These are phyloP conservation scores for Sistotremastrum niveocremeum DNA, from an alignment of 768 basidiomycete genomes.

Conservation along the genomic window DNA sequence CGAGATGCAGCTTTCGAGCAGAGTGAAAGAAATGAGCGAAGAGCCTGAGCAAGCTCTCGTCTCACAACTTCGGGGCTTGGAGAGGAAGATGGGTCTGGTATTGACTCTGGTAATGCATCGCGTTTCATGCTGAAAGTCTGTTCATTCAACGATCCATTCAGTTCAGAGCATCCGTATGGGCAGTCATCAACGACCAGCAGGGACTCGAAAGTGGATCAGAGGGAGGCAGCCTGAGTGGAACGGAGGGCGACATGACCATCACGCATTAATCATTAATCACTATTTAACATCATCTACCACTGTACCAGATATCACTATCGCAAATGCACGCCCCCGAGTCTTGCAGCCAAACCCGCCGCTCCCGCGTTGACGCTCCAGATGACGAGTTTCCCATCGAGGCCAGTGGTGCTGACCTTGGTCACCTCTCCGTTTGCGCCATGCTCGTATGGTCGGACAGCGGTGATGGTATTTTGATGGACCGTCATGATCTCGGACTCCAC, in stretches of 20 bases:
- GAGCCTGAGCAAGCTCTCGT: constrained; percentile 71
- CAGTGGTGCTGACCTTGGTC: constrained; percentile 73
- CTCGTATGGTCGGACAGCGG: constrained; percentile 72
- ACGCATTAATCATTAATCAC: not conserved
- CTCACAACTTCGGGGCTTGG: constrained; percentile 61
- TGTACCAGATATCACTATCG: constrained; percentile 10
- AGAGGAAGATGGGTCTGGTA: constrained; percentile 91
- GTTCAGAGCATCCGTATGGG: constrained; percentile 98
- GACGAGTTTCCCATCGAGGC: constrained; percentile 87
- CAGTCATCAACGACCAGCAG: constrained; percentile 73
- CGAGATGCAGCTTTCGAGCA: constrained; percentile 38
- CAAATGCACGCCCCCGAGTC: constrained; percentile 25
- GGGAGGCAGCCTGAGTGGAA: too few species aligned
- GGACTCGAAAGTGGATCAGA: constrained; percentile 9
- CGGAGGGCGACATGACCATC: too few species aligned
- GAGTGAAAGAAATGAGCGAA: constrained; percentile 58
- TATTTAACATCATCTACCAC: not conserved
- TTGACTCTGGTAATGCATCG: constrained; percentile 61
- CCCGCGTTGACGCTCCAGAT: constrained; percentile 74
- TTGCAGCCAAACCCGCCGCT: constrained; percentile 30
- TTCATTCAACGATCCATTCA: constrained; percentile 17
- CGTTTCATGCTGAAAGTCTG: not conserved
- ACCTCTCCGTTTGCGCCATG: constrained; percentile 40
- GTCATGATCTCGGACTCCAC: constrained; percentile 69
- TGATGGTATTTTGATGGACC: constrained; percentile 97